These are phyloP conservation scores for Euphrasia confusa DNA, from an alignment of 257 asterid species.

Conservation along the genomic window DNA sequence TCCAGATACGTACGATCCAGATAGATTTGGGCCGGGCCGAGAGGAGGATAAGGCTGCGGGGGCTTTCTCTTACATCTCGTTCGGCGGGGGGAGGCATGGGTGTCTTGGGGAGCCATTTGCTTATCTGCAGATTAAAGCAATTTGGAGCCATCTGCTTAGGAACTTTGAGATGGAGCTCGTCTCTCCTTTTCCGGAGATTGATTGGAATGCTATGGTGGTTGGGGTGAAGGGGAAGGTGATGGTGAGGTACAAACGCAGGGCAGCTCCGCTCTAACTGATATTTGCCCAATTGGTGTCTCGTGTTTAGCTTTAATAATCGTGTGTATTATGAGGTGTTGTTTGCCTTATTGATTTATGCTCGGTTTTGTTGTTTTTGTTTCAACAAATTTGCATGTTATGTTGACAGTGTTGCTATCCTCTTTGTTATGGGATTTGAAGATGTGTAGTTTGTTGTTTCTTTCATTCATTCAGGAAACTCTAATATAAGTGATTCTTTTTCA, in stretches of 20 bases:
- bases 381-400: no score
- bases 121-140: constrained; percentile 84
- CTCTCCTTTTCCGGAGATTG: constrained; percentile 53
- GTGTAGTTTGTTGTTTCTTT: no score
- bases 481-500: no score
- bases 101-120: constrained; percentile 97
- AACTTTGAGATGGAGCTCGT: constrained; percentile 68
- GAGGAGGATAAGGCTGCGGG: constrained; percentile 94
- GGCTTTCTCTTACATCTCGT: constrained; percentile 83
- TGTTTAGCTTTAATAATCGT: no score
- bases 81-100: constrained; percentile 96
- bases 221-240: constrained; percentile 56
- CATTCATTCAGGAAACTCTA: no score
- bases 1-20: constrained; percentile 77
- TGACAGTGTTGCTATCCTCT: no score
- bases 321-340: no score
- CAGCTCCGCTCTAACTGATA: constrained; percentile 24
- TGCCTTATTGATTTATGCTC: no score
- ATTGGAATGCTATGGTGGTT: constrained; percentile 61
- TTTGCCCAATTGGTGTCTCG: no score
- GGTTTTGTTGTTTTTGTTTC: no score
- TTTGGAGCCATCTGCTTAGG: constrained; percentile 91
- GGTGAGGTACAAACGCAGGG: constrained; percentile 50
- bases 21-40: constrained; percentile 72
- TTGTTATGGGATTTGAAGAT: no score